Conservation (phyloP, 495 filamentous ascomycete species). For the Pyrenopolyporus hunteri region DNA sequence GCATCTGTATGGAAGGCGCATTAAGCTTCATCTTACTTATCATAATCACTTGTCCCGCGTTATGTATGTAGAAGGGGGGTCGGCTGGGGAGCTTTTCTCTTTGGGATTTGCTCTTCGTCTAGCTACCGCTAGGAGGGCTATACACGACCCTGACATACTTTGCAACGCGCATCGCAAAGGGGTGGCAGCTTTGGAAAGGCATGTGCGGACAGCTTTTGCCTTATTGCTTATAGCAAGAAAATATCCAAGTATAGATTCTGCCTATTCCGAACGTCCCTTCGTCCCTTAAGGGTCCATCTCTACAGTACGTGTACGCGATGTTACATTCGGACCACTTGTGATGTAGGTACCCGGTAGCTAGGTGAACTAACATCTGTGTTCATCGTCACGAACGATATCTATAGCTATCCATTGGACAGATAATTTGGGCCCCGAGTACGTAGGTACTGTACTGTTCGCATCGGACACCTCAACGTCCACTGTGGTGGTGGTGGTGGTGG, state of each 20-base stretch:
- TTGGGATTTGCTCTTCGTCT: slow-evolving; percentile 27
- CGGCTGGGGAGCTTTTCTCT: slow-evolving; percentile 11
- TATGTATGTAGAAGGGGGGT: slow-evolving; percentile 17
- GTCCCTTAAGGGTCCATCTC: no score
- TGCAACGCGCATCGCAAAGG: not conserved
- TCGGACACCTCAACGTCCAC: no score
- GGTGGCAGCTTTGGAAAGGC: slow-evolving; percentile 30
- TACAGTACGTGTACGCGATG: no score
- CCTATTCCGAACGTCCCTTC: slow-evolving; percentile 8
- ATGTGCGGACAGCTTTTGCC: slow-evolving; percentile 18
- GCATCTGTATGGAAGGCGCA: slow-evolving; percentile 21
- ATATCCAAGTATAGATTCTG: slow-evolving; percentile 35
- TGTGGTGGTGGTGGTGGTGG: no score
- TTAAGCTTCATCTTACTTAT: slow-evolving; percentile 35
- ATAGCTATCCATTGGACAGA: no score
- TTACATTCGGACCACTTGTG: no score
- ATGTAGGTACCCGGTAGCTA: no score
- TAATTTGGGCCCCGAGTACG: no score
- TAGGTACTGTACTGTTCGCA: no score
- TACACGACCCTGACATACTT: slow-evolving; percentile 10
- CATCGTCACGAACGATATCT: no score
- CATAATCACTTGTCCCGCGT: slow-evolving; percentile 31
- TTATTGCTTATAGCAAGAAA: slow-evolving; percentile 19
- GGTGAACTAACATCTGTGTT: no score
- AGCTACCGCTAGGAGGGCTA: slow-evolving; percentile 9